Conservation (phyloP, 768 basidiomycete genomes). For the Crucibulum laeve region DNA sequence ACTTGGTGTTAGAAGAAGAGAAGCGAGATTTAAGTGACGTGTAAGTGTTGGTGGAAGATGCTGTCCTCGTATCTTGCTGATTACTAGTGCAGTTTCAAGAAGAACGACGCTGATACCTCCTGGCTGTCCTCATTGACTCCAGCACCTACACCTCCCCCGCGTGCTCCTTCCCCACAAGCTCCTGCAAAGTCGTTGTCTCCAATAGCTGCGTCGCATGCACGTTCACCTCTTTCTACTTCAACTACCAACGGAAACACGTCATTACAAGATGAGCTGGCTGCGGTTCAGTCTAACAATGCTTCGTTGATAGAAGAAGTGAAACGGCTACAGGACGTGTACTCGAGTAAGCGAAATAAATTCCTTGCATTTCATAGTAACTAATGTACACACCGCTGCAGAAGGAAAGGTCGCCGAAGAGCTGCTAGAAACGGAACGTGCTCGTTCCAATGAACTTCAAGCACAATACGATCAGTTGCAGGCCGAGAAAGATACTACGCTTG, state of each 20-base stretch:
- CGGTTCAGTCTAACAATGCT: background rate
- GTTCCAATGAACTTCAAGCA: conserved; percentile 22
- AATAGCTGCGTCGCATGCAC: conserved; percentile 16
- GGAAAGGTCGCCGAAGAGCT: conserved; percentile 27
- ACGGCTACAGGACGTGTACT: background rate
- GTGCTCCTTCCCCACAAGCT: conserved; percentile 10
- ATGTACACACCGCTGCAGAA: conserved; percentile 10
- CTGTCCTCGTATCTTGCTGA: background rate
- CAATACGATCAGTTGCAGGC: conserved; percentile 22
- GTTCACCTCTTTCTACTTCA: conserved; percentile 4
- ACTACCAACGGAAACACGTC: background rate
- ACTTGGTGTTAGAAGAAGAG: conserved; percentile 25
- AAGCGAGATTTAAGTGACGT: conserved; percentile 57
- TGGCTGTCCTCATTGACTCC: conserved; percentile 63
- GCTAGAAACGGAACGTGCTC: conserved; percentile 28
- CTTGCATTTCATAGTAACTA: too few species aligned
- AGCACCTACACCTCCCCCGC: conserved; percentile 30
- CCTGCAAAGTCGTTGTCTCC: conserved; percentile 14
- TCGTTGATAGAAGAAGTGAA: background rate
- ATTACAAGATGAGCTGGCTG: background rate
- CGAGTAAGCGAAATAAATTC: too few species aligned
- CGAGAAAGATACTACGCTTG: conserved; percentile 29
- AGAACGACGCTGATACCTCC: conserved; percentile 42
- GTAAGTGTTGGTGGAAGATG: conserved; percentile 37
- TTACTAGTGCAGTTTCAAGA: conserved; percentile 30